These are phyloP conservation scores for Phialocephala sp. DNA, from an alignment of 2,329 filamentous ascomycete species.

Conservation along the genomic window DNA sequence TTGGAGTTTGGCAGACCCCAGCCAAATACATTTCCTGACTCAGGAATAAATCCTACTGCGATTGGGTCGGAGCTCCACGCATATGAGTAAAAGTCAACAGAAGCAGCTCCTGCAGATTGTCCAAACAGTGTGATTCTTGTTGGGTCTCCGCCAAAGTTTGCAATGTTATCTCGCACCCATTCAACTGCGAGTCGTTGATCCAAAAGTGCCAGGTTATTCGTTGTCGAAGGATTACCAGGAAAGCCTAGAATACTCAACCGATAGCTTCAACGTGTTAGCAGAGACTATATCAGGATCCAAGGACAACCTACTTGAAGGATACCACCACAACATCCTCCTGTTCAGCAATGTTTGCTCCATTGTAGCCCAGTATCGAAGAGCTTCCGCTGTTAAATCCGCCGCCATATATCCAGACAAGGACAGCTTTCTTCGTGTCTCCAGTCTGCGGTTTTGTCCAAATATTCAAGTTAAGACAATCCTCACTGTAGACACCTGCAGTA, in stretches of 20 bases:
- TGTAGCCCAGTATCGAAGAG: slow-evolving; percentile 48
- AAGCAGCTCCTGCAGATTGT: slow-evolving; percentile 62
- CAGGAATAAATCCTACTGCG: slow-evolving; percentile 39
- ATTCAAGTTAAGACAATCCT: slow-evolving; percentile 49
- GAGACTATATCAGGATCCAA: neutral
- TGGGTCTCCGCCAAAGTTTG: slow-evolving; percentile 63
- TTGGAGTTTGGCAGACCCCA: slow-evolving; percentile 36
- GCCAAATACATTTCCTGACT: slow-evolving; percentile 43
- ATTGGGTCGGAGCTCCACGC: slow-evolving; percentile 43
- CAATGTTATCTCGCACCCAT: slow-evolving; percentile 67
- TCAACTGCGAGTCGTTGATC: slow-evolving; percentile 64
- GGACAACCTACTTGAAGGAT: slow-evolving; percentile 50
- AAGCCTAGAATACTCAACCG: slow-evolving; percentile 48
- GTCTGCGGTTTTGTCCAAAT: slow-evolving; percentile 46
- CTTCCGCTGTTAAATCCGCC: slow-evolving; percentile 49
- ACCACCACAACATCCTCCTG: slow-evolving; percentile 53
- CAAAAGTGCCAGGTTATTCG: slow-evolving; percentile 63
- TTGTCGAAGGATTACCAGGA: slow-evolving; percentile 40
- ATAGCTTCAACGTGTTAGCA: slow-evolving; percentile 42
- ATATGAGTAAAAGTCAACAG: slow-evolving; percentile 47
- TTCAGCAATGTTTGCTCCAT: slow-evolving; percentile 50
- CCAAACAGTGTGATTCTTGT: slow-evolving; percentile 60
- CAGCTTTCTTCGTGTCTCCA: slow-evolving; percentile 46
- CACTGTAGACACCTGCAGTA: slow-evolving; percentile 30
- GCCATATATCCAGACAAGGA: slow-evolving; percentile 52